Percentiles rank a stretch among this genome's conserved stretches.
phyloP scores from a whole-genome alignment of 2,329 filamentous ascomycete species.

The Neopestalotiopsis sp. region DNA sequence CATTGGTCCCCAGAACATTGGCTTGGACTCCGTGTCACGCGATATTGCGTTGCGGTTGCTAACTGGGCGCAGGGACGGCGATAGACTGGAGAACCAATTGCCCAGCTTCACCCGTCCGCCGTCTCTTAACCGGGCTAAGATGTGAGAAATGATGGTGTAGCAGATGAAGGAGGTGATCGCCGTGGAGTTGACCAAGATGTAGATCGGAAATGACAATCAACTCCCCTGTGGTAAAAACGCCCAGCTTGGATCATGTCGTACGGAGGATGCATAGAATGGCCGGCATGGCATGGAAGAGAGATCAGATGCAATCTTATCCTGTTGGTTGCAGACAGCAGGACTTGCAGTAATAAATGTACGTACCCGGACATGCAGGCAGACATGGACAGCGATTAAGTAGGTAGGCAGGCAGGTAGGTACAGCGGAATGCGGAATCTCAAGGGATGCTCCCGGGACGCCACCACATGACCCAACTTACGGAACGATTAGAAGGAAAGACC shows the following conservation, averaged over 20 bases:
- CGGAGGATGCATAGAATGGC: not conserved
- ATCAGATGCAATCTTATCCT: not conserved
- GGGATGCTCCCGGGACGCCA: not conserved
- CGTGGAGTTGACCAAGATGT: not conserved
- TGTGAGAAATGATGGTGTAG: not conserved
- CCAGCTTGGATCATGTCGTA: not conserved
- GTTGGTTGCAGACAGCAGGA: not conserved
- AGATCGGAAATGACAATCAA: not conserved
- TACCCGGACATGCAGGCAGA: too few relatives aligned
- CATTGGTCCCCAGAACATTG: not conserved
- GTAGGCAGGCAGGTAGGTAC: too few relatives aligned
- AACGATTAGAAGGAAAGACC: not conserved
- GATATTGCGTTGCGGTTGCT: not conserved
- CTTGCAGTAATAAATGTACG: not conserved
- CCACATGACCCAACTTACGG: constrained; percentile 2
- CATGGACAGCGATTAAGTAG: too few relatives aligned
- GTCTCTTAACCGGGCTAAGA: too few relatives aligned
- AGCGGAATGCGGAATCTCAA: not conserved
- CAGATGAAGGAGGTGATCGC: not conserved
- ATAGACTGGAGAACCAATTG: too few relatives aligned
- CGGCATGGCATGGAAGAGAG: not conserved
- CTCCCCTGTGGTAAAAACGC: not conserved
- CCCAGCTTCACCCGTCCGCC: too few relatives aligned
- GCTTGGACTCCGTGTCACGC: not conserved
- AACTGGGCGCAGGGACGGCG: too few relatives aligned